Evolutionary conservation across 2,329 filamentous ascomycete genomes (phyloP), one percentile per base, ranked within the genome.

Genomic region (Stachybotrys chlorohalonatus): DNA sequence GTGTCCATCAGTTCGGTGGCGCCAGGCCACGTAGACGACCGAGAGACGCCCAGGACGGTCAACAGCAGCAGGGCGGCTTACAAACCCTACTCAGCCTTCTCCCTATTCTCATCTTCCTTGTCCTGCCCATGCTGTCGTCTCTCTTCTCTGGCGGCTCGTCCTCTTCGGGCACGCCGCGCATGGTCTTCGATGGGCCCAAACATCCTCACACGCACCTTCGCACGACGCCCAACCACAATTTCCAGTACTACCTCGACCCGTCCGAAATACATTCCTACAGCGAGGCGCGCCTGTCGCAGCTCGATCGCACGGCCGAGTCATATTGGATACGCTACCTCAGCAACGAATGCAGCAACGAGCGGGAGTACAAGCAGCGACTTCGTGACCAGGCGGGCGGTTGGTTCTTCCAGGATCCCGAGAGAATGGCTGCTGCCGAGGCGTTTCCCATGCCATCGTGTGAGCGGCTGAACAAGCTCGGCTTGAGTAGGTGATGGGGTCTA

Each of bases 1-100:
- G 93, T 57, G 90, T 99, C 57, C 94, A 97, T 70, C 93, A 96
- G 68, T 97, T 99, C 70, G 93, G 92, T 62, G 93, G 94, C 53
- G 80, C 76, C 6, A 79, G 82, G 54, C 90, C 92, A 30, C 82
- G 90, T 62, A 79, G 87, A 71, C 81, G 94, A 66, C 91, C 92
- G 17, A 83, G 81, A 64, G 78, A 86, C 60, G 78, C 80, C 36
- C 82, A 80, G 60, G 77, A 73, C 57, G 77, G 71, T 62, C 73
- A 75, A 58, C 73, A 75, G 63, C 69, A 75, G 57, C 71, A 76
- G 57, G 76, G 80, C 52, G 80, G 76, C 52, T 66, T 84, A 62
- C 76, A 77, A 66, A 80, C 82, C 60, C 68, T 95, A 61, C 73
- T 89, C 54, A 88, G 90, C 56, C 79, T 99, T 15, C 79, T 99